Base-by-base conservation (phyloP, 768 basidiomycete genomes). In the Macrolepiota dolichaula region DNA sequence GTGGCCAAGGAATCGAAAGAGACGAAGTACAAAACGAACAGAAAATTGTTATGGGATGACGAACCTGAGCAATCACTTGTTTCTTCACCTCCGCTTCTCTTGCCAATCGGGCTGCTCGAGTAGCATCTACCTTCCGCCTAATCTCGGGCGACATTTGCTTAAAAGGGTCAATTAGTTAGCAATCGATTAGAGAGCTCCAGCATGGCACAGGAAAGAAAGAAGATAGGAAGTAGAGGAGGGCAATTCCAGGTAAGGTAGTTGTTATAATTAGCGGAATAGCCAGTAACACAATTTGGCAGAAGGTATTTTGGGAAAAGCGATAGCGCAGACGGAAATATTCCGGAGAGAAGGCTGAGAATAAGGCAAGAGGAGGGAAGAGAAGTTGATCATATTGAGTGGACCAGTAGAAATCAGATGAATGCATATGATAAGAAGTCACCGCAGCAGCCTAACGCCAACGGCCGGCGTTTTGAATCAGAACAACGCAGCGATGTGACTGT, bases 71-170 rank as follows among this genome's bases (percentile, higher is more conserved):
- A 59, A 79, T 75, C 5, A 78, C 74, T 66, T 82, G 81, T 66
- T 78, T 79, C 68, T 78, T 79, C 68, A 79, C 77, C 60, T 80
- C 81, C 51, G 76, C 76, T 74, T 88, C 88, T 69, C 80, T 76
- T 3, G 80, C 79, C 11, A 80, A 65, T 32, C 88, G 79, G 7
- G 80, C 73, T 15, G 79, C 79, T 37, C 84, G 80, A 59, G 79
- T 76, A 2, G 81, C 81, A 65, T 89, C 88, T 17, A 89, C 87
- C 65, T 82, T 83, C 51, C 82, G 79, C 65, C 78, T 80, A 63
- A 88, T 70, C 73, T 86, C 85, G 63, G 88, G 87, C 22, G 87
- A 79, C 78, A 89, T 77, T 69, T 78, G 75, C 87, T 88, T 60
- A 62, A 19, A 13, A 42, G 17, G 11, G n/a, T n/a, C n/a, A n/a